Evolutionary conservation across 2,329 filamentous ascomycete species (phyloP).

Genomic region (Alternaria novae-zelandiae): DNA sequence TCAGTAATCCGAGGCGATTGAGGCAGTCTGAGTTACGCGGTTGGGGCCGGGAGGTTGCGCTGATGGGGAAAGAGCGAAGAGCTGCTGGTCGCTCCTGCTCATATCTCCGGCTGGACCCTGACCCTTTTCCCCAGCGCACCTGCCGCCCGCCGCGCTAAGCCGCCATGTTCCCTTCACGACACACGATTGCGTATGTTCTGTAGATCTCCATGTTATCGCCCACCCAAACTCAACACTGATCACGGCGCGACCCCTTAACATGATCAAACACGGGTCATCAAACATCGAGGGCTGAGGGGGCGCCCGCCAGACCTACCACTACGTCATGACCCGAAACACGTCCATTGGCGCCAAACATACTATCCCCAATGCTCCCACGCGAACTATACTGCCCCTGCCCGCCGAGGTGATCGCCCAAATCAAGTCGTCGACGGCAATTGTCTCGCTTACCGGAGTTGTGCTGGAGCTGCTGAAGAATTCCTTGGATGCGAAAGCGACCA

Average conservation of each 20-base stretch:
- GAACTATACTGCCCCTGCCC: conserved; percentile 70
- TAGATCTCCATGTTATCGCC: conserved; percentile 12
- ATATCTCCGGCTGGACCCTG: conserved; percentile 26
- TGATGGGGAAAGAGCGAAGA: conserved; percentile 2
- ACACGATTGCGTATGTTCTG: conserved; percentile 7
- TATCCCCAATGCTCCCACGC: background rate
- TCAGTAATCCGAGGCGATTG: background rate
- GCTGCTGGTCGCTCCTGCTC: background rate
- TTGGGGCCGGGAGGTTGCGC: background rate
- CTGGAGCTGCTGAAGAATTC: conserved; percentile 81
- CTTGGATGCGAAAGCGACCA: conserved; percentile 77
- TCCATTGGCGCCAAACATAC: background rate
- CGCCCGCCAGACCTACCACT: conserved; percentile 3
- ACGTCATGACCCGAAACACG: conserved; percentile 21
- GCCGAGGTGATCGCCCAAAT: conserved; percentile 76
- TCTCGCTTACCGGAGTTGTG: conserved; percentile 73
- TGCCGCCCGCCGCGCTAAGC: conserved; percentile 8
- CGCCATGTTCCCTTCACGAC: conserved; percentile 3
- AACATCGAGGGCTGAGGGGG: conserved; percentile 5
- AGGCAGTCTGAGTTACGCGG: background rate
- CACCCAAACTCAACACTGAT: conserved; percentile 3
- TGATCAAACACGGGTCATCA: conserved; percentile 10
- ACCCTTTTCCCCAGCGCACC: conserved; percentile 21
- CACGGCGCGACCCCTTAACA: conserved; percentile 5
- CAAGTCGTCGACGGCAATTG: conserved; percentile 82